Evolutionary conservation across 2,329 filamentous ascomycete species (phyloP).

Genomic region (Penicillium palitans): DNA sequence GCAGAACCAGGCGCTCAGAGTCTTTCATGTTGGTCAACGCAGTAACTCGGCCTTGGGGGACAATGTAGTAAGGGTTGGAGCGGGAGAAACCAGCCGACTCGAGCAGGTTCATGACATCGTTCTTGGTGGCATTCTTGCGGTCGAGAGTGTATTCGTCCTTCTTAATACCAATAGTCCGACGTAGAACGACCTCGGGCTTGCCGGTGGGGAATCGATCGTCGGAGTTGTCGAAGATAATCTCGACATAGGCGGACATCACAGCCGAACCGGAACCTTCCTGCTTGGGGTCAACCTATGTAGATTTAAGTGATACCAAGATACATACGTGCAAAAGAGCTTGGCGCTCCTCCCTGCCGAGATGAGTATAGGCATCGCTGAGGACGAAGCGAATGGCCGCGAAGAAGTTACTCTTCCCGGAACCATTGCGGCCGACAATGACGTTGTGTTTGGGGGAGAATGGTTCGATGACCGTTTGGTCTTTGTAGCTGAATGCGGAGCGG

Average conservation of each 20-base stretch:
- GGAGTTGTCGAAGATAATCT: slow-evolving; percentile 97
- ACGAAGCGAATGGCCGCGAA: slow-evolving; percentile 99
- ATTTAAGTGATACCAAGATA: not conserved
- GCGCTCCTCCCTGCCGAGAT: slow-evolving; percentile 93
- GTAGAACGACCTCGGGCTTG: slow-evolving; percentile 83
- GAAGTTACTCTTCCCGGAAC: slow-evolving; percentile 99
- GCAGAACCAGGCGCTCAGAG: slow-evolving; percentile 77
- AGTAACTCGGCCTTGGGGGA: slow-evolving; percentile 94
- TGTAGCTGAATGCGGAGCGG: slow-evolving; percentile 67
- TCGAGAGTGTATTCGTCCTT: slow-evolving; percentile 99
- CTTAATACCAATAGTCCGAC: slow-evolving; percentile 92
- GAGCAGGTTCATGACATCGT: slow-evolving; percentile 90
- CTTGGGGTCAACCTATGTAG: slow-evolving; percentile 23
- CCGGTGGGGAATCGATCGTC: slow-evolving; percentile 94
- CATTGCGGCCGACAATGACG: slow-evolving; percentile 98
- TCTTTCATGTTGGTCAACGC: slow-evolving; percentile 99
- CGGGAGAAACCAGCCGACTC: slow-evolving; percentile 96
- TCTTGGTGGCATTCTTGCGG: slow-evolving; percentile 91
- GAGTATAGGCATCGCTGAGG: slow-evolving; percentile 93
- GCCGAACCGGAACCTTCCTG: slow-evolving; percentile 92
- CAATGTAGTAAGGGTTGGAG: slow-evolving; percentile 98
- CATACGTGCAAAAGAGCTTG: slow-evolving; percentile 83
- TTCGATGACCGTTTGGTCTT: slow-evolving; percentile 98
- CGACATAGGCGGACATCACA: slow-evolving; percentile 99
- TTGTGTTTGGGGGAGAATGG: slow-evolving; percentile 97